Percentiles rank a stretch among this genome's conserved stretches.
These are phyloP conservation scores for Botrytis sinoallii DNA, from an alignment of 2,329 filamentous ascomycete species.

Conservation along the genomic window DNA sequence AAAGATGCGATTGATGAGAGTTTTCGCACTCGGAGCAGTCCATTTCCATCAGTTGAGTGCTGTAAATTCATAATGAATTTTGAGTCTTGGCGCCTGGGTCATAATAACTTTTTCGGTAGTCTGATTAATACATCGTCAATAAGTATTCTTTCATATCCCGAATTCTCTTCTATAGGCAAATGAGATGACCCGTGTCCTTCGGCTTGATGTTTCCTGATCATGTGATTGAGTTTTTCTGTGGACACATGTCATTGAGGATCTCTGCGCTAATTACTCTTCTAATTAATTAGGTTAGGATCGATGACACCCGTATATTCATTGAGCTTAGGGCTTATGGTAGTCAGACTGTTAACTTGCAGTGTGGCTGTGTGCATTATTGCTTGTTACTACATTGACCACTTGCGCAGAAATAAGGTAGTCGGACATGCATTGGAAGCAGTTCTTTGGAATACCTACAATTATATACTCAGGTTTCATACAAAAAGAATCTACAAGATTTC, in stretches of 20 bases:
- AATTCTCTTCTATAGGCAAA: not conserved
- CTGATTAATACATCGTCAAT: not conserved
- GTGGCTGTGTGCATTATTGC: no score
- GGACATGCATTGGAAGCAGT: not conserved
- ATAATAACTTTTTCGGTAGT: not conserved
- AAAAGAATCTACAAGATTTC: no score
- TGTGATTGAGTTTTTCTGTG: not conserved
- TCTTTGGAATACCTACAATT: no score
- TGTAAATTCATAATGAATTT: not conserved
- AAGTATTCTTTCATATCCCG: accelerated
- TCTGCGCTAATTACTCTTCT: no score
- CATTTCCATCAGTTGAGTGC: not conserved
- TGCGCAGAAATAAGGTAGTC: no score
- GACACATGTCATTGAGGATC: no score
- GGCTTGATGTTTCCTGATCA: not conserved
- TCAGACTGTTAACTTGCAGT: not conserved
- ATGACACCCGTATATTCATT: not conserved
- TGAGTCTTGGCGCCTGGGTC: not conserved
- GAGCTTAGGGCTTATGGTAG: no score
- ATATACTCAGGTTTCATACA: no score
- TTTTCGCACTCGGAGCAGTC: accelerated
- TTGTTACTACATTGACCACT: not conserved
- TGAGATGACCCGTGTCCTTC: not conserved
- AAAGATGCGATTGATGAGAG: not conserved
- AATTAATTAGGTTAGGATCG: no score